Evolutionary conservation across 2,329 filamentous ascomycete species (phyloP).

Genomic region (Ascochyta viciae-villosae): DNA sequence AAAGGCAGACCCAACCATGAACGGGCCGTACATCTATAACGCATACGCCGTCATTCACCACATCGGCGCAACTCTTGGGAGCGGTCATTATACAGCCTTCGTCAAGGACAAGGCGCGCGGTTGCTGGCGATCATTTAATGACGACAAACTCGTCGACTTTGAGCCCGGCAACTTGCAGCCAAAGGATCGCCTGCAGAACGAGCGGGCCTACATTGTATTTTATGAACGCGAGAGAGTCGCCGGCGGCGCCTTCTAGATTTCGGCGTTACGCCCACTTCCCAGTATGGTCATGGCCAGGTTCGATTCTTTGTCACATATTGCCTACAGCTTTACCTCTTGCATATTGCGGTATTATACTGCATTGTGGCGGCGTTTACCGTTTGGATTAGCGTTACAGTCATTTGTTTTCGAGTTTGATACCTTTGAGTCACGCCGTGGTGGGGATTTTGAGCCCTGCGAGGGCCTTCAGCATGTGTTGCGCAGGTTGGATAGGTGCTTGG

Average conservation of each 20-base stretch:
- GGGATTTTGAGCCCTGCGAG: not conserved
- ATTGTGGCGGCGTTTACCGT: constrained; percentile 17
- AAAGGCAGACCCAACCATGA: constrained; percentile 53
- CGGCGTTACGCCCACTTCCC: not conserved
- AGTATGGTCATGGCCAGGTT: constrained; percentile 3
- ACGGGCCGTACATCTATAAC: constrained; percentile 75
- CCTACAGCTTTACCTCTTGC: not conserved
- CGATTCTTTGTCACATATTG: constrained; percentile 14
- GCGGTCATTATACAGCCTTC: constrained; percentile 82
- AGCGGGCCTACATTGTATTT: constrained; percentile 71
- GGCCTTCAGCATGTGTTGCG: not conserved
- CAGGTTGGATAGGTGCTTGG: constrained; percentile 6
- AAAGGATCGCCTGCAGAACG: constrained; percentile 64
- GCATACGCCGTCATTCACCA: constrained; percentile 87
- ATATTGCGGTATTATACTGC: constrained; percentile 5
- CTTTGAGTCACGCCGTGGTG: constrained; percentile 14
- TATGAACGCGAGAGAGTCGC: constrained; percentile 57
- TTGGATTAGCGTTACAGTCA: constrained; percentile 17
- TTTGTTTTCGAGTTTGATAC: constrained; percentile 16
- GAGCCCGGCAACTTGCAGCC: constrained; percentile 59
- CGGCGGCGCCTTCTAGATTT: constrained; percentile 35
- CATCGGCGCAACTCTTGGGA: constrained; percentile 68
- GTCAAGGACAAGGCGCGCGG: constrained; percentile 58
- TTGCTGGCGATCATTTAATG: constrained; percentile 69
- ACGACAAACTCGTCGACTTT: constrained; percentile 61